Conservation (phyloP, 768 basidiomycete genomes). For the Tylopilus rubrobrunneus region DNA sequence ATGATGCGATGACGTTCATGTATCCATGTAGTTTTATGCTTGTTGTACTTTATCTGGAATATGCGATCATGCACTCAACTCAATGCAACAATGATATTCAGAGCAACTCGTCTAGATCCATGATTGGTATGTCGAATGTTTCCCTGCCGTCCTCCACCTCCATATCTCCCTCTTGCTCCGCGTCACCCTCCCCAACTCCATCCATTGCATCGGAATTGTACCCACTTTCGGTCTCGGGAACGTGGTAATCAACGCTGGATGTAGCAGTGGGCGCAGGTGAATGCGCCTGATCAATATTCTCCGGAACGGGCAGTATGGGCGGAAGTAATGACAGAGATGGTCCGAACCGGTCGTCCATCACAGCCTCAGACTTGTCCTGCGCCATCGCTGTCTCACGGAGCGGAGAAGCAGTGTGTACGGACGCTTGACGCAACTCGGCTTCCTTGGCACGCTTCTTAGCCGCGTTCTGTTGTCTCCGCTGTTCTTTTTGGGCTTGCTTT, state of each 20-base stretch:
- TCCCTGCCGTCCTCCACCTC: slow-evolving; percentile 23
- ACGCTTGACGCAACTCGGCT: slow-evolving; percentile 20
- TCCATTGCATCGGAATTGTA: slow-evolving; percentile 51
- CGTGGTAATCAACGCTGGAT: slow-evolving; percentile 43
- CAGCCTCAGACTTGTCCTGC: slow-evolving; percentile 23
- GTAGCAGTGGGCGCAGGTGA: slow-evolving; percentile 51
- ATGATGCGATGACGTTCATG: slow-evolving; percentile 2
- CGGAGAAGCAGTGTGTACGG: slow-evolving; percentile 21
- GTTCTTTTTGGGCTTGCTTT: slow-evolving; percentile 42
- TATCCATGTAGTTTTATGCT: background rate
- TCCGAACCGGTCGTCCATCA: slow-evolving; percentile 27
- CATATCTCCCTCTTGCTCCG: slow-evolving; percentile 23
- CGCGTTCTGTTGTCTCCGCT: slow-evolving; percentile 49
- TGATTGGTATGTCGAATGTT: slow-evolving; percentile 17
- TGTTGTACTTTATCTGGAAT: background rate
- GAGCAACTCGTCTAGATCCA: slow-evolving; percentile 27
- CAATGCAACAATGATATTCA: slow-evolving; percentile 8
- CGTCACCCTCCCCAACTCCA: slow-evolving; percentile 25
- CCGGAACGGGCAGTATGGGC: slow-evolving; percentile 21
- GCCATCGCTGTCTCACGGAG: slow-evolving; percentile 29
- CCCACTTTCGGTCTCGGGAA: slow-evolving; percentile 47
- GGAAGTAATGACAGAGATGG: slow-evolving; percentile 24
- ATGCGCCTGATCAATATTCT: slow-evolving; percentile 34
- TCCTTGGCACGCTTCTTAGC: slow-evolving; percentile 50
- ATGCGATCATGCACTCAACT: background rate